These are phyloP conservation scores for Pleurotus djamor DNA, from an alignment of 768 basidiomycete species.

Conservation along the genomic window DNA sequence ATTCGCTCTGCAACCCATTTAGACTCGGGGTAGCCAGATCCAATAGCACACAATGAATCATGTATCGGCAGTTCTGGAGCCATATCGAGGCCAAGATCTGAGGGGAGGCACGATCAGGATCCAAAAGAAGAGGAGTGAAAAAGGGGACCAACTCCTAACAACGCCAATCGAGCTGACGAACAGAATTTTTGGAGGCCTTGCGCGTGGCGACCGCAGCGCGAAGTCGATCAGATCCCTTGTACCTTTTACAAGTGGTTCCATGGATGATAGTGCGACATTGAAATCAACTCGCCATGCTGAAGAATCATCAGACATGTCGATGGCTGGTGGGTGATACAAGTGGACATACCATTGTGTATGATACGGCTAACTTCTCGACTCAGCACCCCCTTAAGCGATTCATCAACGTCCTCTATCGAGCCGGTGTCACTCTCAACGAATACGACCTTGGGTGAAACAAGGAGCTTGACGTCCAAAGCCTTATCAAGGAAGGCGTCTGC, in stretches of 20 bases:
- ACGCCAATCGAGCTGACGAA: conserved; percentile 30
- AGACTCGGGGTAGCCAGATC: conserved; percentile 34
- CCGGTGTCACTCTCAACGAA: background rate
- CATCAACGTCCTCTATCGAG: conserved; percentile 10
- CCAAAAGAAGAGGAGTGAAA: background rate
- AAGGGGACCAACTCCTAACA: conserved; percentile 21
- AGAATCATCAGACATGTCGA: background rate
- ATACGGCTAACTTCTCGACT: conserved; percentile 18
- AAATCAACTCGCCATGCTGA: conserved; percentile 35
- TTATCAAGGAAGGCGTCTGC: conserved; percentile 12
- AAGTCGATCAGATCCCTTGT: conserved; percentile 31
- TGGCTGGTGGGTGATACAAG: too few species aligned
- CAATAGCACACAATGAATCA: conserved; percentile 8
- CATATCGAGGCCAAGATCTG: conserved; percentile 1
- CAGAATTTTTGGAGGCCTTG: conserved; percentile 22
- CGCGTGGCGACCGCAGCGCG: conserved; percentile 20
- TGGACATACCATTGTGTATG: conserved; percentile 26
- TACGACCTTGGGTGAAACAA: conserved; percentile 14
- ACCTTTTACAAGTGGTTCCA: conserved; percentile 25
- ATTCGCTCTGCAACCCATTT: conserved; percentile 41
- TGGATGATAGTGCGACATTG: conserved; percentile 23
- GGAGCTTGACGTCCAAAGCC: conserved; percentile 13
- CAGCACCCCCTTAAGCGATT: conserved; percentile 3
- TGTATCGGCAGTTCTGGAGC: background rate
- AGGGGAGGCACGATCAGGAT: background rate